Evolutionary conservation across 331 rosid genomes (phyloP), one percentile per base, ranked within the genome.

Genomic region (Telfairia occidentalis): DNA sequence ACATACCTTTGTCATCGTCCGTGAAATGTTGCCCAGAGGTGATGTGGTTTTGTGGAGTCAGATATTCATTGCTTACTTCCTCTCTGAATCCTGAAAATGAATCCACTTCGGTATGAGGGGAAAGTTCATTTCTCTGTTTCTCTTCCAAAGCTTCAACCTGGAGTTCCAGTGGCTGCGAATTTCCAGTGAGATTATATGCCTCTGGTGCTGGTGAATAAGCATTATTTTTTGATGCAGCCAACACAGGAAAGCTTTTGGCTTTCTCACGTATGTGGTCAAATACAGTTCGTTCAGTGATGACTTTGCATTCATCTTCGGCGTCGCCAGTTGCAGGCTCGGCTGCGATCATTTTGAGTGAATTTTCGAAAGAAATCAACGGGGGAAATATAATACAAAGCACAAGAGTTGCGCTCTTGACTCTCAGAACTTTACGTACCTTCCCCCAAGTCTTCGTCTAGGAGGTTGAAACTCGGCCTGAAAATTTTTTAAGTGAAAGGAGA

Each of bases 191-290:
- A 55, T 73, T 60, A 75, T 81, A 80, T 71, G 86, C 82, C 77
- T 82, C 91, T 21, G 85, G 57, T 43, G 95, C 75, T 50, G 90
- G 82, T 37, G 85, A 75, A 78, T 67, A 75, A 75, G 81, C 71
- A 59, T 45, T 81, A 7, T 24, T 43, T 78, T 83, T 83, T 75
- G 88, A 79, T 37, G 92, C 57, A 59, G 85, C 77, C 75, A 85
- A 73, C 43, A 77, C 77, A 35, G 86, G 83, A 66, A 89, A 89
- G 82, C 75, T 86, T 83, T 87, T 91, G 77, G 98, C 88, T 79
- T 91, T 94, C 83, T 89, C 91, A 24, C 98, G 88, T 81, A 94
- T 88, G 88, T 88, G 97, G 60, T 94, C 92, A 85, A 94, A 94
- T 78, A 91, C 92, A 42, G 93, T 88, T 77, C 84, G 82, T 69